Conservation (phyloP, 2,329 filamentous ascomycete genomes). For the Cercospora zeina region DNA sequence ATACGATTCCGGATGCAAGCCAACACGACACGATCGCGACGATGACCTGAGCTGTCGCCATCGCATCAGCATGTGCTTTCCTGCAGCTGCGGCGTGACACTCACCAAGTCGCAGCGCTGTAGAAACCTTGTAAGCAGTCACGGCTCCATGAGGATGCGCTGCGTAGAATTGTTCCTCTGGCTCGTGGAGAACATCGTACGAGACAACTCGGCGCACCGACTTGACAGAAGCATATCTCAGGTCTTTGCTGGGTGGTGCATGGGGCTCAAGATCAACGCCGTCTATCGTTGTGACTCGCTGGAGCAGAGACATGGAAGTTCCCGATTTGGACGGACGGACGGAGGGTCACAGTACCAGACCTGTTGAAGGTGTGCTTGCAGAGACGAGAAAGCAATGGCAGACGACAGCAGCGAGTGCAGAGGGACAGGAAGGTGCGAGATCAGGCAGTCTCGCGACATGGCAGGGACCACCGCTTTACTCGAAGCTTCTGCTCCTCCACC, state of each 20-base stretch:
- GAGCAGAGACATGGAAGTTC: conserved; percentile 50
- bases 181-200: conserved; percentile 52
- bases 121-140: conserved; percentile 54
- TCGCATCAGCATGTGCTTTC: conserved; percentile 3
- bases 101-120: conserved; percentile 39
- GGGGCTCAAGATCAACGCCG: conserved; percentile 49
- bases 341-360: conserved; percentile 1
- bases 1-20: conserved; percentile 75
- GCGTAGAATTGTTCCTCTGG: conserved; percentile 42
- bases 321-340: not conserved
- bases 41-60: conserved; percentile 63
- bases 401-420: not conserved
- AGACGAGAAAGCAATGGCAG: not conserved
- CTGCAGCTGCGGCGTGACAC: not conserved
- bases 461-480: conserved; percentile 15
- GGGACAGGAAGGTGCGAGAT: not conserved
- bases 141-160: conserved; percentile 43
- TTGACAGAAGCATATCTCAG: conserved; percentile 32
- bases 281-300: conserved; percentile 55
- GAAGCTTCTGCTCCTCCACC: conserved; percentile 14
- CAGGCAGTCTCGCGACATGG: not conserved
- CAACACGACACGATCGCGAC: conserved; percentile 71
- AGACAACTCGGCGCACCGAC: conserved; percentile 45
- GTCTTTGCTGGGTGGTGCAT: conserved; percentile 25
- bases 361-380: conserved; percentile 14